A percentile compares a stretch with the other conserved stretches of the same genome.
Evolutionary conservation across 2,329 filamentous ascomycete species (phyloP).

Genomic region (Beauveria medogensis): DNA sequence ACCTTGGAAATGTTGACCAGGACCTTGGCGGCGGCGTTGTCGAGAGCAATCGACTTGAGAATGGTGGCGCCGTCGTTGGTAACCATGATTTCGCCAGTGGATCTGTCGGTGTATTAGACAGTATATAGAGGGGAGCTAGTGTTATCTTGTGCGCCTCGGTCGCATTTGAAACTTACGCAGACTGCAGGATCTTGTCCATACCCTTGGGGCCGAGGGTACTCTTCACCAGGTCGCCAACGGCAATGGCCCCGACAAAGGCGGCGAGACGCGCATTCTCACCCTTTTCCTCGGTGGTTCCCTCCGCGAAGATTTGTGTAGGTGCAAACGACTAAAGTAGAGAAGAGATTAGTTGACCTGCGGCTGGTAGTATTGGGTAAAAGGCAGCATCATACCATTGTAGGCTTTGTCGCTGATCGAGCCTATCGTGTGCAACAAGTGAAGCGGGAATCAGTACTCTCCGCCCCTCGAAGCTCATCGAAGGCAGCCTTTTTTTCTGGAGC

Average conservation of each 20-base stretch:
- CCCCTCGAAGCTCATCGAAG: slow-evolving; percentile 12
- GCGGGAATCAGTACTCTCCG: slow-evolving; percentile 8
- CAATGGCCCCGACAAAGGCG: slow-evolving; percentile 97
- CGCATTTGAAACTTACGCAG: slow-evolving; percentile 56
- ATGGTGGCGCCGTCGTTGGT: slow-evolving; percentile 99
- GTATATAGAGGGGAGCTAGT: slow-evolving; percentile 11
- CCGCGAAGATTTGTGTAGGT: slow-evolving; percentile 95
- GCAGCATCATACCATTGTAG: slow-evolving; percentile 9
- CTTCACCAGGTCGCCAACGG: slow-evolving; percentile 95
- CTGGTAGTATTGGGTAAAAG: not conserved
- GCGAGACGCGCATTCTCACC: slow-evolving; percentile 97
- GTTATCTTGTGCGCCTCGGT: not conserved
- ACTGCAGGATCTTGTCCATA: slow-evolving; percentile 98
- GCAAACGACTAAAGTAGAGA: slow-evolving; percentile 51
- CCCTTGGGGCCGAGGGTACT: slow-evolving; percentile 95
- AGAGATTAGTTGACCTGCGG: slow-evolving; percentile 6
- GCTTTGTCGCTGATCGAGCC: not conserved
- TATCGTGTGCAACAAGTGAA: slow-evolving; percentile 7
- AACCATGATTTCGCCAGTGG: slow-evolving; percentile 94
- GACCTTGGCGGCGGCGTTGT: slow-evolving; percentile 97
- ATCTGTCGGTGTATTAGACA: slow-evolving; percentile 43
- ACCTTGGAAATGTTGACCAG: slow-evolving; percentile 99
- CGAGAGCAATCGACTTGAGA: slow-evolving; percentile 93
- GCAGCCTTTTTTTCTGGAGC: slow-evolving; percentile 14
- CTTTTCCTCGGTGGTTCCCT: slow-evolving; percentile 95